Conservation (phyloP, 352 stramenopile species). For the Pythium folliculosum region DNA sequence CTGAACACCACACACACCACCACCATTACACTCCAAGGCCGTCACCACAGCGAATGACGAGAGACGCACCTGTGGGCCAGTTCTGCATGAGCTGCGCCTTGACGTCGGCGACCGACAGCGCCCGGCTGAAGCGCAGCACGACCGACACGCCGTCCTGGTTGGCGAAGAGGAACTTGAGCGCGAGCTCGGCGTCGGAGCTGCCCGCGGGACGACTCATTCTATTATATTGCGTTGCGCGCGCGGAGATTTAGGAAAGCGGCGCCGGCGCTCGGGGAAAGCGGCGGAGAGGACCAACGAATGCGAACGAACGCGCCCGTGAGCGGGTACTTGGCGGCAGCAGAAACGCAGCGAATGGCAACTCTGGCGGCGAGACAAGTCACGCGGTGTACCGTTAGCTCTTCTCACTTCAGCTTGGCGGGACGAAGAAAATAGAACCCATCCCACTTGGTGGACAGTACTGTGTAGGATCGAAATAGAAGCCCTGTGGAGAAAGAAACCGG, state of each 20-base stretch:
- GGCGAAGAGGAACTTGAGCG: slow-evolving; percentile 86
- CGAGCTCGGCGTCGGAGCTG: slow-evolving; percentile 53
- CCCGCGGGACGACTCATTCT: slow-evolving; percentile 29
- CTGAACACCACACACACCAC: slow-evolving; percentile 23
- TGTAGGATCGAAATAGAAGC: slow-evolving; percentile 12
- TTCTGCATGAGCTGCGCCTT: slow-evolving; percentile 69
- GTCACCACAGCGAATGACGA: slow-evolving; percentile 24
- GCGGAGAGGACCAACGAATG: background rate
- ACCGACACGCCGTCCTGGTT: slow-evolving; percentile 79
- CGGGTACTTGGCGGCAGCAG: background rate
- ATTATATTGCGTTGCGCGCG: background rate
- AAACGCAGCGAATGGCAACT: background rate
- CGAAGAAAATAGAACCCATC: slow-evolving; percentile 18
- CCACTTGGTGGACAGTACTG: slow-evolving; percentile 1
- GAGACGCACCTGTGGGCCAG: slow-evolving; percentile 49
- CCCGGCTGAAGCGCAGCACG: slow-evolving; percentile 56
- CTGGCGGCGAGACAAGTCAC: background rate
- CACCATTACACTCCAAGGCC: background rate
- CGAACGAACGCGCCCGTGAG: background rate
- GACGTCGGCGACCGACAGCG: slow-evolving; percentile 49
- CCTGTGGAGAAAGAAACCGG: background rate
- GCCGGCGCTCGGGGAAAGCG: background rate
- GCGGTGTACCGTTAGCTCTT: background rate
- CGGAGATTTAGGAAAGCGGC: background rate
- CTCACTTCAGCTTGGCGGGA: background rate